A percentile compares a stretch with the other conserved stretches of the same genome.
Evolutionary conservation across 768 basidiomycete genomes (phyloP).

Genomic region (Terana coerulea): DNA sequence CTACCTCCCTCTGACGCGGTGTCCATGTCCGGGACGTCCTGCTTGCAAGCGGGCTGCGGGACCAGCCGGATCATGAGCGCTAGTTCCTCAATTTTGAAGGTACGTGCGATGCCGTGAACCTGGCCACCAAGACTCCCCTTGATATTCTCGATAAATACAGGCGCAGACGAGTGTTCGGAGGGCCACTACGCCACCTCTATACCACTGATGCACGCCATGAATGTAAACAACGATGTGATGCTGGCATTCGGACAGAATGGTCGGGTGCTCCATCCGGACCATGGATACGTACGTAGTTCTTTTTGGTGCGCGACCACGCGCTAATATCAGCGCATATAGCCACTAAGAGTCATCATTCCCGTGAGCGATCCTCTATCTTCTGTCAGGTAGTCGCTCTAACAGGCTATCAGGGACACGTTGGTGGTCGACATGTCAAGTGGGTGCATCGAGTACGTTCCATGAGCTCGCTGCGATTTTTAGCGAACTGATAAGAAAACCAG

Average conservation of each 20-base stretch:
- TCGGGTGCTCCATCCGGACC: slow-evolving; percentile 20
- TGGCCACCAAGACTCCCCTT: no score
- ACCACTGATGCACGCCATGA: slow-evolving; percentile 19
- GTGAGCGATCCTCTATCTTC: background rate
- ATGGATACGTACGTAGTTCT: slow-evolving; percentile 16
- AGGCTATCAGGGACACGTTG: slow-evolving; percentile 13
- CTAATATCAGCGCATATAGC: slow-evolving; percentile 2
- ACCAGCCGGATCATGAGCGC: slow-evolving; percentile 16
- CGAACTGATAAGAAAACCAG: background rate
- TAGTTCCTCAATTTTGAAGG: slow-evolving; percentile 18
- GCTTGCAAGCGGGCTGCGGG: slow-evolving; percentile 14
- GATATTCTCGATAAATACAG: background rate
- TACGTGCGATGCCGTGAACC: background rate
- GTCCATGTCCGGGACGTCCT: slow-evolving; percentile 18
- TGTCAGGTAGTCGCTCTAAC: no score
- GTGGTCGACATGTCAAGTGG: slow-evolving; percentile 21
- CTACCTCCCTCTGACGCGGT: slow-evolving; percentile 18
- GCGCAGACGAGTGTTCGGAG: slow-evolving; percentile 19
- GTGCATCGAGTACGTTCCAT: slow-evolving; percentile 12
- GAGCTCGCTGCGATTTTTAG: background rate
- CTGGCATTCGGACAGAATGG: slow-evolving; percentile 19
- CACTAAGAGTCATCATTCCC: slow-evolving; percentile 18
- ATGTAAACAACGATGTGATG: slow-evolving; percentile 18
- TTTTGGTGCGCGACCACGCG: background rate
- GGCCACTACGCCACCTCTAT: slow-evolving; percentile 20